Evolutionary conservation across 108 stramenopile species (phyloP).

Genomic region (Nannochloropsis salina): DNA sequence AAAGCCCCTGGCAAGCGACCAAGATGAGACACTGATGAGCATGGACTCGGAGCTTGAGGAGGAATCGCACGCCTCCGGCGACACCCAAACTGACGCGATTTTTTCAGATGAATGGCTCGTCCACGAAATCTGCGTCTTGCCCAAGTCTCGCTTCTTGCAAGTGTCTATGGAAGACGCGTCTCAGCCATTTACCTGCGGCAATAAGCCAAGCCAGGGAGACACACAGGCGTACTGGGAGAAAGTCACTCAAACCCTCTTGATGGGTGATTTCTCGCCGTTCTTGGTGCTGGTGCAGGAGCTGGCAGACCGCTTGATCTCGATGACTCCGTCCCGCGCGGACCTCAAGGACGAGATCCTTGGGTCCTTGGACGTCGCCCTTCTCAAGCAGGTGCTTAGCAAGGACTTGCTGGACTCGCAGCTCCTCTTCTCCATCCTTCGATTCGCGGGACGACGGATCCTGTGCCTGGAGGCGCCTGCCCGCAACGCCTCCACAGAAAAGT

Average conservation of each 20-base stretch:
- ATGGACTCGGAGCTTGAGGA: not conserved
- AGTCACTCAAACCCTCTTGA: not conserved
- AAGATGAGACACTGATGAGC: not conserved
- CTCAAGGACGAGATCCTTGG: not conserved
- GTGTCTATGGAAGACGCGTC: not conserved
- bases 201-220: not conserved
- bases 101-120: not conserved
- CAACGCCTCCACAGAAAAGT: not conserved
- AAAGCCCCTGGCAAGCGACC: not conserved
- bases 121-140: not conserved
- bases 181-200: not conserved
- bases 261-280: not conserved
- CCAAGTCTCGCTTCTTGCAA: not conserved
- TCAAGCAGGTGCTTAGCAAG: not conserved
- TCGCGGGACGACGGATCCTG: not conserved
- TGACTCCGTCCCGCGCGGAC: not conserved
- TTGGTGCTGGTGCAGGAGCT: constrained; percentile 10
- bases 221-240: not conserved
- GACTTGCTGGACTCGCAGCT: not conserved
- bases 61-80: not conserved
- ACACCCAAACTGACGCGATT: not conserved
- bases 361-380: not conserved
- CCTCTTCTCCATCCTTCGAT: not conserved
- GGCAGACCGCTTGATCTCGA: not conserved
- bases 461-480: not conserved